Base-by-base conservation (phyloP, 768 basidiomycete genomes). In the Favolaschia claudopus region DNA sequence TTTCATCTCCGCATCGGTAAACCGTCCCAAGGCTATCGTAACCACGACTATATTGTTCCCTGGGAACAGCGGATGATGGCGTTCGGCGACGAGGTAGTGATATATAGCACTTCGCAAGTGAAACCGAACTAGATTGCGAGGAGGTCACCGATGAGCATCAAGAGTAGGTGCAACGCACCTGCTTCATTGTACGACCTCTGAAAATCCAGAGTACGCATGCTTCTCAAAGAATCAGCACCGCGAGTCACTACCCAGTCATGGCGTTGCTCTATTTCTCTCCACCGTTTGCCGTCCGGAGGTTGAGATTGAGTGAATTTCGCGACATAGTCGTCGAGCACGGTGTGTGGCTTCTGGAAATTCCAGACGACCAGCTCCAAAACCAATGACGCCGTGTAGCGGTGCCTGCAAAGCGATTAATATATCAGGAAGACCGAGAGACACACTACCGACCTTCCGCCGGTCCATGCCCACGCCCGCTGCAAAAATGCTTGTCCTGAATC, bases 301-400 rank as follows among this genome's bases (percentile, higher is more conserved):
- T 20, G 25, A 13, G 25, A 43, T 20, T 19, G 17, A 3, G 29
- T 32, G 9, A 42, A 20, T 4, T 2, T 27, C 24, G 4, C 17
- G 28, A 55, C 22, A 33, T 48, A 58, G 7, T 27, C 7, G 19
- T 52, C 52, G 19, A 60, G 43, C 19, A 58, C 6, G 15, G 17
- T 24, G 33, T 63, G 62, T 8, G 57, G 62, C 2, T 22, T 38
- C 48, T 47, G 20, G 38, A 63, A 52, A 31, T 34, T 37, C 20
- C 9, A 27, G 29, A 20, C 13, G 17, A 63, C 40, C 6, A 63
- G 57, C 3, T 39, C 28, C 6, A 20, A 25, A 9, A 63, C 12
- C 9, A 53, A 46, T 5, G 39, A 28, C 3, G 50, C 62, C 6
- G 57, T 63, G 27, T 52, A 59, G 2, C 57, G 52, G 31, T 63